These are phyloP conservation scores for Tripidium arundinaceum DNA, from an alignment of 202 grass and related monocot genomes.

Conservation along the genomic window DNA sequence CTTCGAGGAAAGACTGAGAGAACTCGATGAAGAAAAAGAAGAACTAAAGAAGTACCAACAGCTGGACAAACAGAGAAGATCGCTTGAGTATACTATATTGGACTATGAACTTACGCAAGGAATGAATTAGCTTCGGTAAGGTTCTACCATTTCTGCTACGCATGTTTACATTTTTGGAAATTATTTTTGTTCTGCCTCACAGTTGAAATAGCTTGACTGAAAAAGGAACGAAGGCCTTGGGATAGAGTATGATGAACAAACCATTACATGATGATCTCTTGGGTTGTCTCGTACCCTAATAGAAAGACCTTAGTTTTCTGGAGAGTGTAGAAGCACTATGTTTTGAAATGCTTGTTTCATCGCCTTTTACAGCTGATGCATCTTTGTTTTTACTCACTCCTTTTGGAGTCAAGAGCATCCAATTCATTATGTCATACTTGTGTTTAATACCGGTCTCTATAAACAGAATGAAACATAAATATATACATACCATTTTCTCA, in stretches of 20 bases:
- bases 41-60: constrained; percentile 93
- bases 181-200: neutral
- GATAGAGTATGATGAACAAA: constrained; percentile 20
- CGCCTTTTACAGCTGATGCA: neutral
- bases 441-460: neutral
- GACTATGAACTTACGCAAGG: constrained; percentile 80
- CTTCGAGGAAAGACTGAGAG: constrained; percentile 72
- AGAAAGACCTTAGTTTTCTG: constrained; percentile 9
- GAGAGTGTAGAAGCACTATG: neutral
- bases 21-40: constrained; percentile 98
- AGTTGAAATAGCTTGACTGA: neutral
- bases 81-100: constrained; percentile 90
- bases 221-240: neutral
- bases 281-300: neutral
- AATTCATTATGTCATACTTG: neutral
- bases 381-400: constrained; percentile 2
- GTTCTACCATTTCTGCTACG: constrained; percentile 6
- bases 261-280: neutral
- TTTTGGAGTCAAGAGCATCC: neutral
- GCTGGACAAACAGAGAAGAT: constrained; percentile 90
- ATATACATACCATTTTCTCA: no score
- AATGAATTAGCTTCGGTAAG: constrained; percentile 73
- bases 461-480: no score
- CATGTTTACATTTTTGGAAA: neutral
- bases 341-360: neutral